Base-by-base conservation (phyloP, 1,284 basidiomycete genomes). In the Cutaneotrichosporon sp. region DNA sequence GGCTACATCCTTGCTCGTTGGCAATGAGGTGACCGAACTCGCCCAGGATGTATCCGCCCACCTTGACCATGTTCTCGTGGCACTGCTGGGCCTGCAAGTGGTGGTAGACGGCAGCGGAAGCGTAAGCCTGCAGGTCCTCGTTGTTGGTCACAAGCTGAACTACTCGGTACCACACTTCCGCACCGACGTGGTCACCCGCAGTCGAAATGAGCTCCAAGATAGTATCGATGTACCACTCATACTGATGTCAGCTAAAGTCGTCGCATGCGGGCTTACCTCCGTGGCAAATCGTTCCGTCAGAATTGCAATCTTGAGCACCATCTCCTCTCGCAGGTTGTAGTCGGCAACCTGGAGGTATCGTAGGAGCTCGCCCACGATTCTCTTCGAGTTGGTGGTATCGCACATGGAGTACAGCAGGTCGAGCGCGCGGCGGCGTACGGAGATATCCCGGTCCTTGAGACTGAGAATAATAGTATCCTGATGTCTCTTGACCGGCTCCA, bases 361-460 rank as follows among this genome's bases (percentile, higher is more conserved):
- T 52, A 99, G 78, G 25, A 99, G 80, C 74, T 98, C 93, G 49
- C 87, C 90, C 25, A 98, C 96, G 61, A 98, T 92, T 52, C 88
- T 78, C 69, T 93, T 92, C 14, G 93, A 90, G 75, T 97, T 98
- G 64, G 89, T 86, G 16, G 86, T 81, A 71, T 99, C 96, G 76
- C 96, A 98, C 94, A 98, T 97, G 74, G 91, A 96, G 77, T 97
- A 98, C 12, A 98, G 80, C 45, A 99, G 79, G 75, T 98, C 96
- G 45, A 99, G 80, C 1, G 92, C 96, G 53, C 96, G 81, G 50
- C 96, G 80, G 34, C 96, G 85, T 41, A 99, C 93, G 27, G 90
- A 94, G 54, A 98, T 97, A 72, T 99, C 96, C 67, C 92, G 90
- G 77, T 99, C 96, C 37, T 92, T 85, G 22, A 99, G 80, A 11